These are phyloP conservation scores for Aspergillus candidus DNA, from an alignment of 2,329 filamentous ascomycete genomes.

Conservation along the genomic window DNA sequence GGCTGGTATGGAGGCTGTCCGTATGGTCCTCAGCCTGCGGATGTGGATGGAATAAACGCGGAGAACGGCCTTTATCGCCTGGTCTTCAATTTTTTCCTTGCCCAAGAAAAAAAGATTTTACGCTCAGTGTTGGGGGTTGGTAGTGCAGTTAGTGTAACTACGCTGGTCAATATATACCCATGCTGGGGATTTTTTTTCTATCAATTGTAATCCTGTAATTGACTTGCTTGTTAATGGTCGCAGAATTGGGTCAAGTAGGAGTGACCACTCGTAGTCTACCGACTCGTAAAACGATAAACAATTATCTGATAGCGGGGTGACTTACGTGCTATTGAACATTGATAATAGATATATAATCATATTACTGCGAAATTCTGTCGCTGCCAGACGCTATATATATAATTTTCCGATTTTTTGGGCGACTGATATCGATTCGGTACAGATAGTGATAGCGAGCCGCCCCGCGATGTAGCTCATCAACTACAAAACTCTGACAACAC, in stretches of 20 bases:
- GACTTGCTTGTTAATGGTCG: too few relatives aligned
- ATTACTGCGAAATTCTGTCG: too few relatives aligned
- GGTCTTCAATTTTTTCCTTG: constrained; percentile 44
- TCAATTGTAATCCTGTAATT: neutral
- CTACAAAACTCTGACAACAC: too few relatives aligned
- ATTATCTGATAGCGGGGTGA: too few relatives aligned
- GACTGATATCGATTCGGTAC: too few relatives aligned
- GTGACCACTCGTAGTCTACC: neutral
- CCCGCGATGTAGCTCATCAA: too few relatives aligned
- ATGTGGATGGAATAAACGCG: constrained; percentile 48
- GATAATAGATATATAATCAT: too few relatives aligned
- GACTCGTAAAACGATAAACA: neutral
- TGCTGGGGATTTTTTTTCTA: constrained; percentile 14
- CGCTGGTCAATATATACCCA: constrained; percentile 13
- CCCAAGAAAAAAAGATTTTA: constrained; percentile 30
- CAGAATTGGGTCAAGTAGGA: too few relatives aligned
- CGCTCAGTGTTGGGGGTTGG: constrained; percentile 19
- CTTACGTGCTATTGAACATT: too few relatives aligned
- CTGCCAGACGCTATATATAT: too few relatives aligned
- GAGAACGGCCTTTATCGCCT: constrained; percentile 48
- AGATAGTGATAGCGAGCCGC: too few relatives aligned
- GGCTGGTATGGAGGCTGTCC: constrained; percentile 30
- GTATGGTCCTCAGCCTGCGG: constrained; percentile 29
- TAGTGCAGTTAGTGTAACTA: constrained; percentile 22
- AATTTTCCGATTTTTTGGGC: too few relatives aligned